Evolutionary conservation across 768 basidiomycete genomes (phyloP), one percentile per base, ranked within the genome.

Genomic region (Lentinula detonsa): DNA sequence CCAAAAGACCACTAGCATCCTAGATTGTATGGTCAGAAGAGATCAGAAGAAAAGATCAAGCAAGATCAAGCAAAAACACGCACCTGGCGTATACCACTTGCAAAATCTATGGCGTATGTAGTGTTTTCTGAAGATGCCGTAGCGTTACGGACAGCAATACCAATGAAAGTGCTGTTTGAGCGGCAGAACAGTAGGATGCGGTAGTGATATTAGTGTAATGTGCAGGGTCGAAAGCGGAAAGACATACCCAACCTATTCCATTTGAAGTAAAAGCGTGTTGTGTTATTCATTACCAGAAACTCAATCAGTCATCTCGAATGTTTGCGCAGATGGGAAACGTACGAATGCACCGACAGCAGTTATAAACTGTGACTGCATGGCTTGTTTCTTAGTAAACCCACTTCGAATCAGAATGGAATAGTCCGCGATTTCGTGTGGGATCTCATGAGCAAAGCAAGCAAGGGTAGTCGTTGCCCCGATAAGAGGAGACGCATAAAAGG

Each of bases 351-450:
- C 93, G 58, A 95, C 80, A 31, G 94, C 94, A 37, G 94, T 96
- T 61, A 95, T 69, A 73, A 95, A 95, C 69, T 96, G 94, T 35
- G 90, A 91, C 67, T 89, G 88, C 93, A 96, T 95, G 2, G 94
- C 94, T 71, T 95, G 92, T 65, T 76, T 79, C 74, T 96, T 96
- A 31, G 88, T 91, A 71, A 95, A 95, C 3, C 94, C 93, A 66
- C 90, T 92, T 45, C 90, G 86, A 52, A 95, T 84, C 39, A 95
- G 78, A 65, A 95, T 95, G n/a, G 91, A 93, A 69, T 95, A 95
- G 71, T 95, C 94, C n/a, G 93, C 94, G 63, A 96, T 95, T 79
- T 96, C 93, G 68, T 96, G 93, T 16, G 94, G 94, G 57, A 96
- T 95, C 74, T 96, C 93, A 71, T 96, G 93, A 2, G 91, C 92